Evolutionary conservation across 805 yeast genomes (phyloP).

Genomic region (Diddensiella caesifluorescens): DNA sequence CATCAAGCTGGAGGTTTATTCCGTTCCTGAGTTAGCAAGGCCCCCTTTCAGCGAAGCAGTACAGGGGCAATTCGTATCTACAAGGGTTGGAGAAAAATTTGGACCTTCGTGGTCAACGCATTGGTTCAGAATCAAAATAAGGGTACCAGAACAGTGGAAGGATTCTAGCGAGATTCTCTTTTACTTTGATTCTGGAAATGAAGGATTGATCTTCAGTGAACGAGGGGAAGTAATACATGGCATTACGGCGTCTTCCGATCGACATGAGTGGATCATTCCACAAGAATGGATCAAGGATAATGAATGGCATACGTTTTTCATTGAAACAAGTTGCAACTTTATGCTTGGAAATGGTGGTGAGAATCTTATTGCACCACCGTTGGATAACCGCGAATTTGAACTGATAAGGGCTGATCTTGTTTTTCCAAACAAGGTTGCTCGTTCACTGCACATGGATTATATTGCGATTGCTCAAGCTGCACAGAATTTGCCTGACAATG

Average conservation of each 20-base stretch:
- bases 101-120: constrained; percentile 98
- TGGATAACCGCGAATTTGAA: constrained; percentile 63
- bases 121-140: constrained; percentile 73
- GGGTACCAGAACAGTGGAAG: constrained; percentile 52
- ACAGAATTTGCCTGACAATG: constrained; percentile 64
- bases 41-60: constrained; percentile 51
- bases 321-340: constrained; percentile 87
- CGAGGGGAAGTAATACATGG: constrained; percentile 70
- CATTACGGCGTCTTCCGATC: constrained; percentile 67
- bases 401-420: constrained; percentile 66
- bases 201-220: constrained; percentile 66
- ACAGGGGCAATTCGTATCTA: constrained; percentile 43
- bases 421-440: constrained; percentile 70
- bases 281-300: constrained; percentile 41
- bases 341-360: constrained; percentile 72
- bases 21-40: constrained; percentile 62
- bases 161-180: constrained; percentile 48
- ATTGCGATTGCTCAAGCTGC: constrained; percentile 76
- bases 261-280: constrained; percentile 66
- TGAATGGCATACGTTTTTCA: constrained; percentile 55
- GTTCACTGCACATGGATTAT: constrained; percentile 68
- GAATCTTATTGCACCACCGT: constrained; percentile 43
- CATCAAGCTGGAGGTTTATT: constrained; percentile 58
- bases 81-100: constrained; percentile 59
- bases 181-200: constrained; percentile 81